phyloP scores from a whole-genome alignment of 192 early-diverging fungal species.

The Thoreauomyces humboldtii region DNA sequence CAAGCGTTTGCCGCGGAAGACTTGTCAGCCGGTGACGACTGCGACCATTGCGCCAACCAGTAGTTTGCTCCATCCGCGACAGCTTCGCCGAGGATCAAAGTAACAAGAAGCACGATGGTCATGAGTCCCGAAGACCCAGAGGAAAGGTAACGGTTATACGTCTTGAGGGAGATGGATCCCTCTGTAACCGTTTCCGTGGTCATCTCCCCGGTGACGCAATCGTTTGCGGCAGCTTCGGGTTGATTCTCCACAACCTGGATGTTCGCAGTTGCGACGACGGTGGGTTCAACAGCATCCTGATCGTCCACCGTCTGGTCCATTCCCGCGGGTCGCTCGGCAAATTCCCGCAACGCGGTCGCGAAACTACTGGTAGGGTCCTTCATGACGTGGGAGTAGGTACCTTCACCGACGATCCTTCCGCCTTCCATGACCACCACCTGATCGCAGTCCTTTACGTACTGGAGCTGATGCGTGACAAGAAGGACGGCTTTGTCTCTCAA shows the following conservation, averaged over 20 bases:
- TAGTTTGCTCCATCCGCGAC: slow-evolving; percentile 41
- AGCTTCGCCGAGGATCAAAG: slow-evolving; percentile 42
- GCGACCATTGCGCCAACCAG: slow-evolving; percentile 58
- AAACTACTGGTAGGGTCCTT: slow-evolving; percentile 12
- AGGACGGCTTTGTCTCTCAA: slow-evolving; percentile 38
- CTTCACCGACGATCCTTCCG: slow-evolving; percentile 27
- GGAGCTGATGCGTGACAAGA: slow-evolving; percentile 50
- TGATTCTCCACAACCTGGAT: too few species aligned
- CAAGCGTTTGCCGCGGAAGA: slow-evolving; percentile 29
- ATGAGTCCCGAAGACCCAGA: slow-evolving; percentile 27
- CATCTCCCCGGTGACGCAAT: background rate
- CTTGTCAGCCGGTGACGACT: slow-evolving; percentile 34
- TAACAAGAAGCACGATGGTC: slow-evolving; percentile 26
- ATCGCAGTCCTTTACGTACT: slow-evolving; percentile 39
- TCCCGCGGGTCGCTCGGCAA: slow-evolving; percentile 19
- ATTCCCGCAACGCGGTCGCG: slow-evolving; percentile 29
- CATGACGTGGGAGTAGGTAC: slow-evolving; percentile 31
- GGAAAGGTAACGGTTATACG: slow-evolving; percentile 42
- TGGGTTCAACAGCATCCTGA: slow-evolving; percentile 7
- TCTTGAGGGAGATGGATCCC: slow-evolving; percentile 31
- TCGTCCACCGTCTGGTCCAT: slow-evolving; percentile 21
- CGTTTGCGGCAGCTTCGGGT: background rate
- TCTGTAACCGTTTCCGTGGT: slow-evolving; percentile 15
- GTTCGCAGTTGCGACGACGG: background rate
- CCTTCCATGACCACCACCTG: slow-evolving; percentile 39